Percentiles rank a stretch among this genome's conserved stretches.
These are phyloP conservation scores for Epichloe coenophiala DNA, from an alignment of 2,329 filamentous ascomycete genomes.

Conservation along the genomic window DNA sequence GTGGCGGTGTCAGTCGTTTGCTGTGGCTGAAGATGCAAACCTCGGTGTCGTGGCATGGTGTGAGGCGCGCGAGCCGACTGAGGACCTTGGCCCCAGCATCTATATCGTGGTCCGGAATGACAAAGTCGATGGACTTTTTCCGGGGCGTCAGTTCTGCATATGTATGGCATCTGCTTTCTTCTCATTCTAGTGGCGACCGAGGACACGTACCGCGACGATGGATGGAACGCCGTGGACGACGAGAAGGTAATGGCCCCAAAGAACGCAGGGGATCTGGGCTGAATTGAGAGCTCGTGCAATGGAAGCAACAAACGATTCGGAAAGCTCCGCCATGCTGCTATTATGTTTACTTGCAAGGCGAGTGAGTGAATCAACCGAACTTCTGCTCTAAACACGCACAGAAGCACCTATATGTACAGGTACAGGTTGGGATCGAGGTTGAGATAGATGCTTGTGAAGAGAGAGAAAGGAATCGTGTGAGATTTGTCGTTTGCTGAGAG, in stretches of 20 bases:
- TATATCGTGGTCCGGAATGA: not conserved
- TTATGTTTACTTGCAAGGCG: too few species aligned
- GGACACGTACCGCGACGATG: not conserved
- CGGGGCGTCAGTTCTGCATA: not conserved
- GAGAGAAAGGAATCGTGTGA: too few species aligned
- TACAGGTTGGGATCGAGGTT: too few species aligned
- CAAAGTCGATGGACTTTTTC: not conserved
- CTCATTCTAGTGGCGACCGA: not conserved
- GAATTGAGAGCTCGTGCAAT: not conserved
- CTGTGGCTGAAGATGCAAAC: not conserved
- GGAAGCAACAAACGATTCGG: not conserved
- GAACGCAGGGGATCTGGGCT: not conserved
- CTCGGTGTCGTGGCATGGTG: not conserved
- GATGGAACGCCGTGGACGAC: not conserved
- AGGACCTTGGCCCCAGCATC: not conserved
- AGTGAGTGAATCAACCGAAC: too few species aligned
- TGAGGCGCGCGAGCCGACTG: not conserved
- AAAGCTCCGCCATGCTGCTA: not conserved
- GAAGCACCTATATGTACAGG: too few species aligned
- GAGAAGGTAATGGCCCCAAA: constrained; percentile 2
- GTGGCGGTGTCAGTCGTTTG: not conserved
- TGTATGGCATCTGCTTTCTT: not conserved
- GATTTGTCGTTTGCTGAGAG: too few species aligned
- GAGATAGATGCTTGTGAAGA: too few species aligned
- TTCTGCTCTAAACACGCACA: too few species aligned